phyloP scores from a whole-genome alignment of 2,329 filamentous ascomycete species.

The Phialophora tarda region DNA sequence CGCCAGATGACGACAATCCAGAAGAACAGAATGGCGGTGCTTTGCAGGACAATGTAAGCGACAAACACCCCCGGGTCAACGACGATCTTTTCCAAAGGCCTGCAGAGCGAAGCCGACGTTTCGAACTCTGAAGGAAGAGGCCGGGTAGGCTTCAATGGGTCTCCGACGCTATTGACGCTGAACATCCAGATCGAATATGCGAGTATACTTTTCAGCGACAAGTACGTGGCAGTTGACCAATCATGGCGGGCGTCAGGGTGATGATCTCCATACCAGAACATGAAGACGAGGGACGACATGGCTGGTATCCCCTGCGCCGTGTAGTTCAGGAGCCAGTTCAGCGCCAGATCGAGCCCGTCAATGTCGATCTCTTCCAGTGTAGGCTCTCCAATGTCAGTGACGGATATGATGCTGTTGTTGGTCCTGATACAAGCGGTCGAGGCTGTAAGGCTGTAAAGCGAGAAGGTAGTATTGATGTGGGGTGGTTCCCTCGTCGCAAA shows the following conservation, averaged over 20 bases:
- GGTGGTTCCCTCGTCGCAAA: background rate
- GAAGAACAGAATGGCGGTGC: background rate
- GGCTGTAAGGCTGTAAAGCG: conserved; percentile 1
- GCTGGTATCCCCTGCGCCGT: background rate
- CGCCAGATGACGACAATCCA: conserved; percentile 11
- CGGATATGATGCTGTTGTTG: conserved; percentile 13
- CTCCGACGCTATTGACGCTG: background rate
- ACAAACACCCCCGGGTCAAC: conserved; percentile 1
- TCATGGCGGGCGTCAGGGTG: background rate
- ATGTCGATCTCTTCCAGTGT: background rate
- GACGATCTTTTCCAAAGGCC: background rate
- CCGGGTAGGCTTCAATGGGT: background rate
- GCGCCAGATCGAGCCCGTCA: background rate
- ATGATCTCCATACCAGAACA: background rate
- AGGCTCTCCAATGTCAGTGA: background rate
- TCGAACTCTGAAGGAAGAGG: background rate
- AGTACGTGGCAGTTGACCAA: background rate
- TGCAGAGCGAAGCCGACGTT: conserved; percentile 5
- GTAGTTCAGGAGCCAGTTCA: conserved; percentile 10
- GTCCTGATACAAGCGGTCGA: background rate
- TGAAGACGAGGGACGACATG: background rate
- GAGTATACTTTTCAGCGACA: conserved; percentile 4
- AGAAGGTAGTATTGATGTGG: background rate
- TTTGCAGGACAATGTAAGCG: conserved; percentile 3
- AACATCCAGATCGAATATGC: conserved; percentile 1